Conservation (phyloP, 306 rosid species). For the Quercus variabilis region DNA sequence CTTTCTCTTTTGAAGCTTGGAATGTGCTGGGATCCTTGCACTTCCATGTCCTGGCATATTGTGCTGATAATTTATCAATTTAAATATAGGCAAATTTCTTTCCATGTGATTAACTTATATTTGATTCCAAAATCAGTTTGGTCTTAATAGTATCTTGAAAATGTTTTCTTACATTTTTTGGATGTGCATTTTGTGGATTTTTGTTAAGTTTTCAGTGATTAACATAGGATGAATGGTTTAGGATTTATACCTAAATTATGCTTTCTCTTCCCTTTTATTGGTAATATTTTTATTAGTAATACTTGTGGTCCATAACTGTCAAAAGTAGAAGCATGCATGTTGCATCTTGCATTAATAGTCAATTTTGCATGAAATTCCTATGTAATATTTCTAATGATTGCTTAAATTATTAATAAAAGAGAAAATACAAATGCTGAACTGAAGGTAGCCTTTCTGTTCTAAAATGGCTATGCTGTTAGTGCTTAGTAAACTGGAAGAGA, state of each 20-base stretch:
- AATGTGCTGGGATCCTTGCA: neutral
- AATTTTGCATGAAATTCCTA: neutral
- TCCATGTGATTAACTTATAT: neutral
- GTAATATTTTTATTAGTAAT: constrained; percentile 9
- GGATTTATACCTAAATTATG: neutral
- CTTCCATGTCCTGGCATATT: neutral
- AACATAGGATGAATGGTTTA: constrained; percentile 15
- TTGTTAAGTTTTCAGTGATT: constrained; percentile 1
- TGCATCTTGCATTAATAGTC: neutral
- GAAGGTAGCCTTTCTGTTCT: no score
- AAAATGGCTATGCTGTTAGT: neutral
- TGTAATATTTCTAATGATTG: constrained; percentile 1
- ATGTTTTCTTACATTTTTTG: no score
- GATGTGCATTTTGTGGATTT: neutral
- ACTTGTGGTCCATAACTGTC: constrained; percentile 2
- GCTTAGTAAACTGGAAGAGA: neutral
- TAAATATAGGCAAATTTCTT: neutral
- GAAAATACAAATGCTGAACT: neutral
- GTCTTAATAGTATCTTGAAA: neutral
- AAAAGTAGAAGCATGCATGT: constrained; percentile 3
- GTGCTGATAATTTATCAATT: neutral
- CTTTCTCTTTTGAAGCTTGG: neutral
- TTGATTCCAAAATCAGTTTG: neutral
- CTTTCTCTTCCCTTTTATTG: neutral
- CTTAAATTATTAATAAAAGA: neutral